Evolutionary conservation across 768 basidiomycete species (phyloP).

Genomic region (Auriscalpium orientale): DNA sequence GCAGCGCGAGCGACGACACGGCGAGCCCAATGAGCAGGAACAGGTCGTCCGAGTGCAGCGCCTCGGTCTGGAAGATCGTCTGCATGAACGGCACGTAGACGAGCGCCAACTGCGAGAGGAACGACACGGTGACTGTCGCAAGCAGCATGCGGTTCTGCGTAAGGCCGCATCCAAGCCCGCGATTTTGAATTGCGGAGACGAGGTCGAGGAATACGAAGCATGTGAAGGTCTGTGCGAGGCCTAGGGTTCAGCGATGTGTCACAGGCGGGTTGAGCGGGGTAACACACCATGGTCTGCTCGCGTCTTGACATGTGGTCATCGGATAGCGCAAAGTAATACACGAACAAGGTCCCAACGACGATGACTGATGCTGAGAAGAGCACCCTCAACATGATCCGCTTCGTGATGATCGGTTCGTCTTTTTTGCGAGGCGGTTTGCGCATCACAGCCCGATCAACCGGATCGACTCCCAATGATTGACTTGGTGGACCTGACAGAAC

Average conservation of each 20-base stretch:
- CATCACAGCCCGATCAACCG: conserved; percentile 92
- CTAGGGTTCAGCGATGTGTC: conserved; percentile 1
- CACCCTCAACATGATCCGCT: conserved; percentile 66
- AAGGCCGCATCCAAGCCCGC: conserved; percentile 80
- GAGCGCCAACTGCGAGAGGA: conserved; percentile 74
- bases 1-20: conserved; percentile 53
- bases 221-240: conserved; percentile 74
- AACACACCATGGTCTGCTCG: conserved; percentile 91
- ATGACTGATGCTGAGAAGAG: conserved; percentile 93
- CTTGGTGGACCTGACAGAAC: conserved; percentile 71
- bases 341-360: conserved; percentile 79
- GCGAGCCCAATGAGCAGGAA: conserved; percentile 62
- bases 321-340: conserved; percentile 75
- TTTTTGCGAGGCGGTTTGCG: conserved; percentile 86
- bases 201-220: conserved; percentile 97
- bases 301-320: conserved; percentile 79
- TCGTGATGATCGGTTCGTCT: conserved; percentile 81
- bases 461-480: conserved; percentile 94
- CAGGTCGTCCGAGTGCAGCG: conserved; percentile 62
- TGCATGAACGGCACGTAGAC: conserved; percentile 92
- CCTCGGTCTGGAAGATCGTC: conserved; percentile 87
- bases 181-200: conserved; percentile 90
- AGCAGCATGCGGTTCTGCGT: conserved; percentile 86
- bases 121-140: conserved; percentile 80
- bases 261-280: not conserved